Percentiles rank a stretch among this genome's conserved stretches.
phyloP scores from a whole-genome alignment of 139 green algal genomes.

The Edaphochlamys debaryana region DNA sequence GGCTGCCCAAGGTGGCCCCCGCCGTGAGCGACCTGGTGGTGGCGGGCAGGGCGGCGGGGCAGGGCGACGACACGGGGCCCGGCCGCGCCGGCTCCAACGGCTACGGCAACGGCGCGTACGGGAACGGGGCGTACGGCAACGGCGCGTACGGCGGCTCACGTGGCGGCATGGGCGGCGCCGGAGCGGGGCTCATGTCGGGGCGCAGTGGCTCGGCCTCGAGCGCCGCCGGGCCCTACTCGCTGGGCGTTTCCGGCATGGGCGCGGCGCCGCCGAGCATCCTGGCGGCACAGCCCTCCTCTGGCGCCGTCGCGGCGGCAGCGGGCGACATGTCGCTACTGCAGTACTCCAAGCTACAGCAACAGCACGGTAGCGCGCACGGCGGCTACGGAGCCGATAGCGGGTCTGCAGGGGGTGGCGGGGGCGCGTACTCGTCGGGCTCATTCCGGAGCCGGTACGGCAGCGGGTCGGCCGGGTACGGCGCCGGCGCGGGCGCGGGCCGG shows the following conservation, averaged over 20 bases:
- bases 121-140: too few relatives aligned
- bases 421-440: not conserved
- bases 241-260: too few relatives aligned
- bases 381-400: not conserved
- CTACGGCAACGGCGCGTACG: too few relatives aligned
- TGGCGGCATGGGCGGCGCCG: too few relatives aligned
- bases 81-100: not conserved
- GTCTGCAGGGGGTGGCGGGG: not conserved
- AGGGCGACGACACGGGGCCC: not conserved
- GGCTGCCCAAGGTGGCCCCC: conserved; percentile 37
- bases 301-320: not conserved
- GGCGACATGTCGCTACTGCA: conserved; percentile 51
- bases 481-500: not conserved
- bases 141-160: not conserved
- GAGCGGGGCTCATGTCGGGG: too few relatives aligned
- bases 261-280: not conserved
- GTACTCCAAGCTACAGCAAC: conserved; percentile 35
- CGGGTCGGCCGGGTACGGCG: not conserved
- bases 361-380: too few relatives aligned
- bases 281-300: not conserved
- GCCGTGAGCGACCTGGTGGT: conserved; percentile 40
- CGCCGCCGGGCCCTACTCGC: too few relatives aligned
- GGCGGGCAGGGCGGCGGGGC: conserved; percentile 16
- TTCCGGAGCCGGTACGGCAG: conserved; percentile 35
- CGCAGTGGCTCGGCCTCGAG: too few relatives aligned